Conservation (phyloP, 2,329 filamentous ascomycete genomes). For the Fusarium setosum region DNA sequence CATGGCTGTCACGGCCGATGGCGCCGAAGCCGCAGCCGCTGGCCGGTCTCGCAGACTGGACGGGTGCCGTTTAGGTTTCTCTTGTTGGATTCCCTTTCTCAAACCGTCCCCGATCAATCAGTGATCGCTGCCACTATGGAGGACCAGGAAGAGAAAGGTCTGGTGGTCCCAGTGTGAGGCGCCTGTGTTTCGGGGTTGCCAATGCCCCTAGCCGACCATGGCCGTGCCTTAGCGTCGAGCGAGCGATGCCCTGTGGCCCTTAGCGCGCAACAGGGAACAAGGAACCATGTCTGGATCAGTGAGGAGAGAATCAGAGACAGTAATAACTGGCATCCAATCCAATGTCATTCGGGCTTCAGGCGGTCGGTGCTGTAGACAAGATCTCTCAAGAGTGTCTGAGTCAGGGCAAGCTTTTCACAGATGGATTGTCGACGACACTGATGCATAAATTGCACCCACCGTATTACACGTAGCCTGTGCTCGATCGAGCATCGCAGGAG, state of each 20-base stretch:
- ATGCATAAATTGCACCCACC: neutral
- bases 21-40: slow-evolving; percentile 25
- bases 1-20: slow-evolving; percentile 18
- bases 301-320: slow-evolving; percentile 18
- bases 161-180: slow-evolving; percentile 29
- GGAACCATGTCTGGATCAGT: slow-evolving; percentile 11
- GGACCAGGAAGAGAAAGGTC: slow-evolving; percentile 20
- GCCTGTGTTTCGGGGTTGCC: slow-evolving; percentile 41
- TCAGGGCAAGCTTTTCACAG: neutral
- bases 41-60: slow-evolving; percentile 11
- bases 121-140: slow-evolving; percentile 31
- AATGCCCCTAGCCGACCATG: slow-evolving; percentile 39
- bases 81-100: slow-evolving; percentile 21
- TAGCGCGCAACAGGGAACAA: slow-evolving; percentile 39
- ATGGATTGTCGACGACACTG: neutral
- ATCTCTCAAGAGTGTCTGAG: neutral
- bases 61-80: slow-evolving; percentile 22
- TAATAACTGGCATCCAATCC: neutral
- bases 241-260: slow-evolving; percentile 16
- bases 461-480: neutral
- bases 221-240: slow-evolving; percentile 38
- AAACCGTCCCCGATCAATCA: slow-evolving; percentile 32
- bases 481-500: slow-evolving; percentile 4
- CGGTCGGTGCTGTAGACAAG: neutral
- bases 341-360: slow-evolving; percentile 7